Evolutionary conservation across 495 filamentous ascomycete species (phyloP).

Genomic region (Penicillium tannophilum): DNA sequence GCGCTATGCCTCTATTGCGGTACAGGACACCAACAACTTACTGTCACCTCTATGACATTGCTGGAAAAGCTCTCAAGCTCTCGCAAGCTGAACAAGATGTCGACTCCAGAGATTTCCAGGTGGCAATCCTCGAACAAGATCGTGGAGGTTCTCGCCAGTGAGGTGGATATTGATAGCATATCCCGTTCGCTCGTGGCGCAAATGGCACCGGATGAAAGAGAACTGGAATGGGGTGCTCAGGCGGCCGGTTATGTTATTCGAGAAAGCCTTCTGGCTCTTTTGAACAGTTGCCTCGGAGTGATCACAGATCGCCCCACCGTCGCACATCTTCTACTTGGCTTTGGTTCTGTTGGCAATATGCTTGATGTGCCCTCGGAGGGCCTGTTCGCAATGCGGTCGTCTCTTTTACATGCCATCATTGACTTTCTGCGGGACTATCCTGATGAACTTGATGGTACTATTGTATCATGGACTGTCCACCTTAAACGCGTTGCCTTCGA

Average conservation of each 20-base stretch:
- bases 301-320: slow-evolving; percentile 74
- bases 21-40: slow-evolving; percentile 73
- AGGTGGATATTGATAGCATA: slow-evolving; percentile 69
- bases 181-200: slow-evolving; percentile 65
- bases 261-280: slow-evolving; percentile 74
- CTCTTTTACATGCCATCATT: slow-evolving; percentile 82
- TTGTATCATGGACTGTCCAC: slow-evolving; percentile 69
- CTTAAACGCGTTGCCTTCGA: slow-evolving; percentile 76
- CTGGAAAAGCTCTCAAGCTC: slow-evolving; percentile 85
- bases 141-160: slow-evolving; percentile 72
- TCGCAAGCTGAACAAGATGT: slow-evolving; percentile 64
- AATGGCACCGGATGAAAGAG: slow-evolving; percentile 60
- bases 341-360: slow-evolving; percentile 67
- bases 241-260: slow-evolving; percentile 75
- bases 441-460: slow-evolving; percentile 57
- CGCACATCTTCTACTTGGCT: slow-evolving; percentile 89
- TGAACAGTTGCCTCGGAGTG: slow-evolving; percentile 73
- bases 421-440: slow-evolving; percentile 64
- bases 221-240: slow-evolving; percentile 62
- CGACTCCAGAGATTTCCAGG: slow-evolving; percentile 43
- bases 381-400: slow-evolving; percentile 64
- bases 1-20: slow-evolving; percentile 83
- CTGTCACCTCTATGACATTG: slow-evolving; percentile 73
- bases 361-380: slow-evolving; percentile 64
- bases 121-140: slow-evolving; percentile 72